Evolutionary conservation across 176 grass and related monocot genomes (phyloP), one percentile per base, ranked within the genome.

Genomic region (Thinopyrum elongatum): DNA sequence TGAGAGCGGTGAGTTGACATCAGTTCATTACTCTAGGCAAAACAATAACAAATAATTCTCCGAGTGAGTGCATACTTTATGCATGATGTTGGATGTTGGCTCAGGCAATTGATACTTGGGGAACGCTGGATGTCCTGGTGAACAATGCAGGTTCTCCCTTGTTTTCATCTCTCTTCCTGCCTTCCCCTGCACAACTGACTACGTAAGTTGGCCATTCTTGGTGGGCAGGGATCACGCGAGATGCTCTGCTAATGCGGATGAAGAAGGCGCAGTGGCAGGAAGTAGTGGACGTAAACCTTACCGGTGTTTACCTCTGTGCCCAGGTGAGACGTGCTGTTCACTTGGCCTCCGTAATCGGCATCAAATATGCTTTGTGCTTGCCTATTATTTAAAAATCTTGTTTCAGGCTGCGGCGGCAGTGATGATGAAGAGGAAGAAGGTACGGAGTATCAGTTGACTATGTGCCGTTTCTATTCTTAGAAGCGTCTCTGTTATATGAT

Each of bases 251-350:
- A 68, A 98, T 95, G 96, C 80, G 96, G 79, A 98, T 98, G 96
- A 98, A 98, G 86, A 83, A 82, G 90, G 82, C 76, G 13, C 96
- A 98, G 12, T 98, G 93, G 96, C 96, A 98, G 76, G 96, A 98
- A 76, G 96, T 98, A 7, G 94, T 98, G n/a, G 96, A 94, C 44
- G 86, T 95, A 19, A 98, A 98, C 87, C 90, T 98, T 70, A 95
- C 96, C 17, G 96, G 96, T 27, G 96, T 98, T 57, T 98, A 95
- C 86, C 88, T 95, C 88, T 98, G 96, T 36, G 85, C 95, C 12
- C 95, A 95, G 91, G 95, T 98, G 26, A 49, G 5, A 44, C 64
- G 10, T 33, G 3, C 35, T 74, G 3, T 81, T 75, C 2, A 75
- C 65, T 77, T 47, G 72, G 13, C 17, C 23, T 17, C 10, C 14